A percentile compares a stretch with the other conserved stretches of the same genome.
phyloP scores from a whole-genome alignment of 176 grass and related monocot species.

The Secale cereale region DNA sequence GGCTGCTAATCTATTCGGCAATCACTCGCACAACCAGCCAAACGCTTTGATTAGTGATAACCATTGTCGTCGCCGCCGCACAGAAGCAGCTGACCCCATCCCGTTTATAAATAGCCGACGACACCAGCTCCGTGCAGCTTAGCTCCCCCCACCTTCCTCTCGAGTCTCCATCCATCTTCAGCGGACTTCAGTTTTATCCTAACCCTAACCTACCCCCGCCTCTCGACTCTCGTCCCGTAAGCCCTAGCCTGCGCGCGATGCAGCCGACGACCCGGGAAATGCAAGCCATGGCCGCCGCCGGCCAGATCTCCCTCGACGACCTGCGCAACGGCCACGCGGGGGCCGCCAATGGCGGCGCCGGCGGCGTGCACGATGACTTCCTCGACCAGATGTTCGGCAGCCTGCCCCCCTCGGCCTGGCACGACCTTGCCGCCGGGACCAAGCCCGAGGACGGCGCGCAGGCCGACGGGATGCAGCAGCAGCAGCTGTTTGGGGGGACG shows the following conservation, averaged over 20 bases:
- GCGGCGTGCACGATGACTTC: constrained; percentile 73
- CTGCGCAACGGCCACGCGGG: constrained; percentile 17
- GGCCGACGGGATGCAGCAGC: constrained; percentile 34
- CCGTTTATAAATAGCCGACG: constrained; percentile 51
- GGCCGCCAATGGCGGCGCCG: constrained; percentile 1
- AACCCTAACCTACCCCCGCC: constrained; percentile 22
- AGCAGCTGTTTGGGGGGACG: constrained; percentile 32
- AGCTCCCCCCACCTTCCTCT: constrained; percentile 17
- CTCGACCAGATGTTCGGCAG: constrained; percentile 82
- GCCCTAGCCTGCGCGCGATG: constrained; percentile 43
- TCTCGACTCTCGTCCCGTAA: not conserved
- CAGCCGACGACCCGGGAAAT: constrained; percentile 57
- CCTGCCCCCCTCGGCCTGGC: constrained; percentile 60
- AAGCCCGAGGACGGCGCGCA: constrained; percentile 26
- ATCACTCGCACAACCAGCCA: not conserved
- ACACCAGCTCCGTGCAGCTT: constrained; percentile 8
- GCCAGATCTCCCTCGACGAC: constrained; percentile 54
- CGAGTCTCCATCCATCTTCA: constrained; percentile 4
- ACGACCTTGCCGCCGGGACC: constrained; percentile 34
- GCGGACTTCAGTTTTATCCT: not conserved
- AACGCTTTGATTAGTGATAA: constrained; percentile 23
- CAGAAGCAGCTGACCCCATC: constrained; percentile 1
- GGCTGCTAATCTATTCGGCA: not conserved
- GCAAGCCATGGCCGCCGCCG: constrained; percentile 48
- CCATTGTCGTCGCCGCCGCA: not conserved